Conservation (phyloP, 768 basidiomycete species). For the Panellus pusillus region DNA sequence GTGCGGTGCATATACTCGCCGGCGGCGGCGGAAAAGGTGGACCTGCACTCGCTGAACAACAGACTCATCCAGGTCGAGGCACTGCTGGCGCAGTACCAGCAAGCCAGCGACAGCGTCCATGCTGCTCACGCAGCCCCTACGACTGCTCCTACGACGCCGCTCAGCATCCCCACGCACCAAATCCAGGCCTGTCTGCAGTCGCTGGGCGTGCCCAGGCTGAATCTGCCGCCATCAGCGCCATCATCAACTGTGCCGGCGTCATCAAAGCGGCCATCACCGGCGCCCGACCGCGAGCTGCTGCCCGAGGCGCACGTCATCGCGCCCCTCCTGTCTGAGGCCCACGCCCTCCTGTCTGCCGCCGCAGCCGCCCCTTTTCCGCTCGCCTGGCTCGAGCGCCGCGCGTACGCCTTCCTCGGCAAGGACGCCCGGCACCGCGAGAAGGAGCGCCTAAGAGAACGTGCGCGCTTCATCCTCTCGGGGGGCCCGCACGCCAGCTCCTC, state of each 20-base stretch:
- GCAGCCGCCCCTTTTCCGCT: conserved; percentile 13
- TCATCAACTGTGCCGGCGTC: too few species aligned
- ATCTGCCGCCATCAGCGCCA: background rate
- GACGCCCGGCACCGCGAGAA: background rate
- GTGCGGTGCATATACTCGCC: conserved; percentile 74
- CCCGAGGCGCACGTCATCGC: conserved; percentile 6
- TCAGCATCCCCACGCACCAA: too few species aligned
- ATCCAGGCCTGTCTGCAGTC: too few species aligned
- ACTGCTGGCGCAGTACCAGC: conserved; percentile 18
- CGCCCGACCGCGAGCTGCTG: conserved; percentile 6
- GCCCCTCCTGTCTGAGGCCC: conserved; percentile 7
- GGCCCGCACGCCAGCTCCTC: background rate
- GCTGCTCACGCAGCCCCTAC: background rate
- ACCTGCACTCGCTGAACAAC: conserved; percentile 82
- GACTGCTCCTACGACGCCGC: background rate
- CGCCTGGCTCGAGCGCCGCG: conserved; percentile 17
- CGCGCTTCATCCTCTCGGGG: conserved; percentile 12
- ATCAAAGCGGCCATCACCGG: background rate
- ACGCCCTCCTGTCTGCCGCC: conserved; percentile 2
- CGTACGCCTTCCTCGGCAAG: conserved; percentile 10
- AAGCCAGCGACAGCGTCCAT: conserved; percentile 31
- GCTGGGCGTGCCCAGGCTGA: background rate
- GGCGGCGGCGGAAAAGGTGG: conserved; percentile 85
- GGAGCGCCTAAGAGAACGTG: conserved; percentile 3
- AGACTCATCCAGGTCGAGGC: conserved; percentile 72